Evolutionary conservation across 495 filamentous ascomycete species (phyloP).

Genomic region (Massariosphaeria phaeospora): DNA sequence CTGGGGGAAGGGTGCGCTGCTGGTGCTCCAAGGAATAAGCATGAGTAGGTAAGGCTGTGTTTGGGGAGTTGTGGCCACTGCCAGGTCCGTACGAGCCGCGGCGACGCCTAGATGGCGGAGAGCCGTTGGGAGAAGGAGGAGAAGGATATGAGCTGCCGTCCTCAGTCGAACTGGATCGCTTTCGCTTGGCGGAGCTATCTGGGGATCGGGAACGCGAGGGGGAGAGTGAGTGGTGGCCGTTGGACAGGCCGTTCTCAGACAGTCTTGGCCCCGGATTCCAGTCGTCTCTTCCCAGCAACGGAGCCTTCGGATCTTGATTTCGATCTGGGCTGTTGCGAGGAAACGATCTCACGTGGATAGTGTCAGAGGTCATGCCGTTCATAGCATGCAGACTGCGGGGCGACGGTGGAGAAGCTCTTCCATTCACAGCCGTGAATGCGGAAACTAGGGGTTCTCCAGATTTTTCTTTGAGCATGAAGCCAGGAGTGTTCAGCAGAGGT

Average conservation of each 20-base stretch:
- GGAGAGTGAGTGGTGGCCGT: constrained; percentile 17
- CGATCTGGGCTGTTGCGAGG: constrained; percentile 3
- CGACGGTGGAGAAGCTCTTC: constrained; percentile 26
- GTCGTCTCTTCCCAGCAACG: constrained; percentile 9
- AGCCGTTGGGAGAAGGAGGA: constrained; percentile 4
- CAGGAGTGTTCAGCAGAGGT: constrained; percentile 22
- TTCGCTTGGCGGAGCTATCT: constrained; percentile 23
- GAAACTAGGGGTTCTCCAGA: constrained; percentile 22
- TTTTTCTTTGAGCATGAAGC: constrained; percentile 28
- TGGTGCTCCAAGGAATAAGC: constrained; percentile 23
- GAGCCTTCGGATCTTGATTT: constrained; percentile 7
- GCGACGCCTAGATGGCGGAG: constrained; percentile 3
- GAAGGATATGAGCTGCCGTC: constrained; percentile 11
- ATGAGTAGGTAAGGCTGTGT: not conserved
- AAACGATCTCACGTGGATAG: constrained; percentile 18
- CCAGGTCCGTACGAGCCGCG: constrained; percentile 18
- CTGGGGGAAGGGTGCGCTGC: constrained; percentile 11
- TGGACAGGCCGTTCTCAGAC: constrained; percentile 3
- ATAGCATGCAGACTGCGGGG: constrained; percentile 19
- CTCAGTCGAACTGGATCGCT: constrained; percentile 22
- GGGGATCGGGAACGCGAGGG: constrained; percentile 4
- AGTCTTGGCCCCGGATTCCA: constrained; percentile 9
- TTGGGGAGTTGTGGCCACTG: constrained; percentile 16
- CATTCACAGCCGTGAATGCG: constrained; percentile 35
- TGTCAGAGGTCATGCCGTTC: constrained; percentile 17